Conservation (phyloP, 2,329 filamentous ascomycete species). For the Colletotrichum lentis region DNA sequence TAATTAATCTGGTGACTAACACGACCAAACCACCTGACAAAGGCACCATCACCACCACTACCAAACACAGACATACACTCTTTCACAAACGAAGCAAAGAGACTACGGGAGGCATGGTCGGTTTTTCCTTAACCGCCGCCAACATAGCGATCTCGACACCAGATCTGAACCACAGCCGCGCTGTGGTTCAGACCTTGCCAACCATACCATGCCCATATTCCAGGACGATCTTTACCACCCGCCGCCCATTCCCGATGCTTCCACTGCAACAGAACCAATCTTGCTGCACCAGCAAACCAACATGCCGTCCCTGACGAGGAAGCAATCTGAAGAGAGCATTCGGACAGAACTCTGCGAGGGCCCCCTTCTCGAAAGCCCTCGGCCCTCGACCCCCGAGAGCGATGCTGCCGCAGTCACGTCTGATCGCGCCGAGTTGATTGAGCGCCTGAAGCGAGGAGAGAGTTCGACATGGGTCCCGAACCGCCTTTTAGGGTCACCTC, state of each 20-base stretch:
- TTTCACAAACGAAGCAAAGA: neutral
- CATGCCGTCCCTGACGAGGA: slow-evolving; percentile 44
- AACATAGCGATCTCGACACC: slow-evolving; percentile 30
- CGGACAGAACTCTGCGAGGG: slow-evolving; percentile 69
- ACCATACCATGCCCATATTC: slow-evolving; percentile 64
- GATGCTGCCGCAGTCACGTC: slow-evolving; percentile 50
- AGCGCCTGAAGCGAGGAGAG: slow-evolving; percentile 81
- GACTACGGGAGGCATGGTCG: slow-evolving; percentile 24
- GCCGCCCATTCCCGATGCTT: slow-evolving; percentile 37
- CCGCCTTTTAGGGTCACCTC: slow-evolving; percentile 60
- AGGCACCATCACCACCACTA: slow-evolving; percentile 4
- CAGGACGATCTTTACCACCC: slow-evolving; percentile 58
- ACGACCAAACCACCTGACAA: slow-evolving; percentile 34
- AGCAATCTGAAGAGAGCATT: slow-evolving; percentile 67
- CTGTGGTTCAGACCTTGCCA: slow-evolving; percentile 47
- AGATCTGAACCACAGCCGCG: slow-evolving; percentile 42
- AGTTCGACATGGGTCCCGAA: slow-evolving; percentile 77
- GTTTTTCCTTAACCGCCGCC: slow-evolving; percentile 19
- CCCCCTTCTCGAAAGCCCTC: slow-evolving; percentile 56
- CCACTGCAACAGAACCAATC: slow-evolving; percentile 1
- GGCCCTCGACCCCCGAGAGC: slow-evolving; percentile 44
- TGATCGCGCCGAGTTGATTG: slow-evolving; percentile 81
- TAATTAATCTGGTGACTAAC: slow-evolving; percentile 36
- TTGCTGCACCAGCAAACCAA: slow-evolving; percentile 6
- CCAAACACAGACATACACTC: neutral